These are phyloP conservation scores for Aspergillus heteromorphus DNA, from an alignment of 495 filamentous ascomycete species.

Conservation along the genomic window DNA sequence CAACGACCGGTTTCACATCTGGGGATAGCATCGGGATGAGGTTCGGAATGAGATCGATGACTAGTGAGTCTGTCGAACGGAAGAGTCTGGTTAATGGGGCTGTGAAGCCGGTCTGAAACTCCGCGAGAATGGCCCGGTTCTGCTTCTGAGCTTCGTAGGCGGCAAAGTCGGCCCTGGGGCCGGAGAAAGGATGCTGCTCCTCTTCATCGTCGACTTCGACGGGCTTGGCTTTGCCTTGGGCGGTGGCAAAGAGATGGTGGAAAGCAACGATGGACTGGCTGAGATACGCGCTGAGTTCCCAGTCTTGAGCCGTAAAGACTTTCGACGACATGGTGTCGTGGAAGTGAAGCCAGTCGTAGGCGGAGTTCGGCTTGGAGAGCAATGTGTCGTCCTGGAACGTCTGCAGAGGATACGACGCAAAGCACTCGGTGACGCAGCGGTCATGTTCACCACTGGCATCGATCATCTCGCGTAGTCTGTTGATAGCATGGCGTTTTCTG, in stretches of 20 bases:
- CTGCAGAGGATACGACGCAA: conserved; percentile 74
- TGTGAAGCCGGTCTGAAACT: conserved; percentile 52
- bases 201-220: conserved; percentile 47
- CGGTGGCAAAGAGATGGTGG: conserved; percentile 78
- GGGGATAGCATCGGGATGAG: conserved; percentile 78
- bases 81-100: conserved; percentile 64
- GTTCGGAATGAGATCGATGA: conserved; percentile 78
- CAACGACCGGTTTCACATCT: conserved; percentile 85
- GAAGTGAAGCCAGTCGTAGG: conserved; percentile 94
- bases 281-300: conserved; percentile 82
- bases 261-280: conserved; percentile 81
- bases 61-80: conserved; percentile 65
- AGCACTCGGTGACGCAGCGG: conserved; percentile 77
- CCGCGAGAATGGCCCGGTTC: conserved; percentile 51
- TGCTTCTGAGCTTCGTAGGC: conserved; percentile 72
- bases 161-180: conserved; percentile 70
- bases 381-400: conserved; percentile 89
- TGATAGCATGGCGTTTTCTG: conserved; percentile 69
- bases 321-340: conserved; percentile 75
- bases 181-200: conserved; percentile 66
- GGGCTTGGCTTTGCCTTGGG: conserved; percentile 32
- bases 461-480: conserved; percentile 78
- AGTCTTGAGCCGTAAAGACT: conserved; percentile 73
- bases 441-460: conserved; percentile 86
- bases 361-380: conserved; percentile 77